Evolutionary conservation across 2,329 filamentous ascomycete genomes (phyloP), one percentile per base, ranked within the genome.

Genomic region (Phialophora verrucosa): DNA sequence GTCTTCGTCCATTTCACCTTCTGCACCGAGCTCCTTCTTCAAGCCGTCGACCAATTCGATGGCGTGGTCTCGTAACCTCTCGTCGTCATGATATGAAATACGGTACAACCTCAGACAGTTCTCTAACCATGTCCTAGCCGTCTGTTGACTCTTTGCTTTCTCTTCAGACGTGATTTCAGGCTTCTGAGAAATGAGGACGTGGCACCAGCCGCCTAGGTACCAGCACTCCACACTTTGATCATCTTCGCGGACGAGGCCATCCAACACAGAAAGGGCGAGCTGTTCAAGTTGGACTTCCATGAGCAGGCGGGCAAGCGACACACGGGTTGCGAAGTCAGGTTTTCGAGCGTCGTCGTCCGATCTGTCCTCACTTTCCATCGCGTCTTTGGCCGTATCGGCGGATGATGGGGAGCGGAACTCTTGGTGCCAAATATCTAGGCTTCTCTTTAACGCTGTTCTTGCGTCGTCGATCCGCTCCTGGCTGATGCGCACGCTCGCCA

Each of bases 171-270:
- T 20, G 69, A 77, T 78, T 49, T 83, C 74, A 69, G 78, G 75
- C 75, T 83, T 80, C 72, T 79, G 75, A 42, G 78, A 79, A 69
- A 91, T 82, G 65, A 97, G 85, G 76, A 92, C 92, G 71, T 96
- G 84, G 73, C 92, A 93, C 91, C 94, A 98, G 3, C 95, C 96
- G 51, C 95, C 95, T 4, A 99, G 84, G 80, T 99, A 99, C 93
- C 93, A 97, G 20, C 92, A 91, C 79, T 99, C 95, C 23, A 99
- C 91, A 77, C 94, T 97, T 75, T 91, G 86, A 76, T 99, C 96
- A 72, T 99, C 94, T 76, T 99, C 95, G 42, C 86, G 83, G 47
- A 96, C 87, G 61, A 99, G 82, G 62, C 92, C 84, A 76, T 97
- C 92, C 62, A 97, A 82, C 2, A 98, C 93, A 64, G 91, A 87